These are phyloP conservation scores for Pseudogymnoascus sp. DNA, from an alignment of 2,329 filamentous ascomycete genomes.

Conservation along the genomic window DNA sequence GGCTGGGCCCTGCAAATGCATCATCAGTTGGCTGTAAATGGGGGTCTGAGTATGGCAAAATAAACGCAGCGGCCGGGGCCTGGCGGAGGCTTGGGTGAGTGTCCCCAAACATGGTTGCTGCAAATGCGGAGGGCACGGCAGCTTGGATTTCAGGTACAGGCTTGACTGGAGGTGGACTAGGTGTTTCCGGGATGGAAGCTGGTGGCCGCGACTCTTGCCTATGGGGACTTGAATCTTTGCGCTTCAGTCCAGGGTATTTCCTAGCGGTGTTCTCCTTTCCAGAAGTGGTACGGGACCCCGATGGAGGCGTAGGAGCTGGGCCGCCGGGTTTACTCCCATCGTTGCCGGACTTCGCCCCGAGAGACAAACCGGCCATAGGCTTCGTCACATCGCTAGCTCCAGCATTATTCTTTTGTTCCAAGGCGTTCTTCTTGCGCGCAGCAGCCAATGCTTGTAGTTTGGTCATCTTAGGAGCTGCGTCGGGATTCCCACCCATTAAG, in stretches of 20 bases:
- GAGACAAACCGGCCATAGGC: constrained; percentile 21
- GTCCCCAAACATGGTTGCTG: constrained; percentile 36
- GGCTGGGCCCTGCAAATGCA: constrained; percentile 77
- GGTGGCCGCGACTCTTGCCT: constrained; percentile 22
- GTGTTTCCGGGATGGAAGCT: constrained; percentile 11
- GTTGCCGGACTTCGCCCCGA: not conserved
- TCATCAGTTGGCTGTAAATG: constrained; percentile 37
- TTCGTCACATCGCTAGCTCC: constrained; percentile 20
- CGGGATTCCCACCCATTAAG: constrained; percentile 67
- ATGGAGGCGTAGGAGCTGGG: not conserved
- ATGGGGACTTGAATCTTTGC: constrained; percentile 27
- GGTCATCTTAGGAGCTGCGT: constrained; percentile 61
- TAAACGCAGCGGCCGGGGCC: constrained; percentile 25
- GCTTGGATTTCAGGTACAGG: constrained; percentile 21
- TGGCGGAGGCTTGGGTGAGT: constrained; percentile 15
- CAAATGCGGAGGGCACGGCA: constrained; percentile 32
- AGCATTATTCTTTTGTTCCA: constrained; percentile 41
- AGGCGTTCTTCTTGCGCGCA: constrained; percentile 73
- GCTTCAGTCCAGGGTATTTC: constrained; percentile 27
- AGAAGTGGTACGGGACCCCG: not conserved
- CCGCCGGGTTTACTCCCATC: not conserved
- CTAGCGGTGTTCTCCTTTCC: constrained; percentile 12
- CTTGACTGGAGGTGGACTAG: constrained; percentile 10
- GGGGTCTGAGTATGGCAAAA: constrained; percentile 33
- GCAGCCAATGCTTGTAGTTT: constrained; percentile 88